Base-by-base conservation (phyloP, 306 rosid genomes). In the Arachis hypogaea region DNA sequence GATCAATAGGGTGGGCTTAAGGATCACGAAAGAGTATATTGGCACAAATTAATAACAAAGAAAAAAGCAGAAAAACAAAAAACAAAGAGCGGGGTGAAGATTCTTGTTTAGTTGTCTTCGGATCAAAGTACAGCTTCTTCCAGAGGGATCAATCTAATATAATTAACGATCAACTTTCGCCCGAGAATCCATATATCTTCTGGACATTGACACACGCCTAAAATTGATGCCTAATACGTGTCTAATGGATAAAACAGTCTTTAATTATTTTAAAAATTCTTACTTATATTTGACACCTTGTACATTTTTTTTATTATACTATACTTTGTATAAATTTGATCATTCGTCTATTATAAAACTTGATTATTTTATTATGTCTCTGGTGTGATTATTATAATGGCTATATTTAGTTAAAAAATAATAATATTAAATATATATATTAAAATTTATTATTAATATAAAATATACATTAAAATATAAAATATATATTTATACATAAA, bases 111-210 rank as follows among this genome's bases (percentile, higher is more conserved):
- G 80, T 58, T 81, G 85, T 83, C 85, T 77, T 81, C 29, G 58
- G 81, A 82, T 84, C 78, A 36, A 64, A 77, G 59, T 69, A 85
- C 92, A 85, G 75, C 86, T 76, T 33, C 38, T 33, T 2, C 38
- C 4, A 33, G 86, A 80, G 66, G 75, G 71, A 73, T 63, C 76
- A 80, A 83, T 83, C 84, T 66, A 84, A 68, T 45, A 1, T 2
- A 33, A 4, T 33, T 43, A 54, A 71, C 68, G 71, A 71, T 76
- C 61, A 71, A 42, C 46, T 69, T 79, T 68, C 54, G 76, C 47
- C 77, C 50, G 11, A 80, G 83, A 79, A 81, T 80, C 84, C 64
- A 22, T 4, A 56, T 65, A 75, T 77, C 72, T 82, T 5, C 28
- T 40, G 41, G 64, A 58, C 9, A 43, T 69, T 41, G 71, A 78